Evolutionary conservation across 768 basidiomycete genomes (phyloP), one percentile per base, ranked within the genome.

Genomic region (Termitomyces sp.): DNA sequence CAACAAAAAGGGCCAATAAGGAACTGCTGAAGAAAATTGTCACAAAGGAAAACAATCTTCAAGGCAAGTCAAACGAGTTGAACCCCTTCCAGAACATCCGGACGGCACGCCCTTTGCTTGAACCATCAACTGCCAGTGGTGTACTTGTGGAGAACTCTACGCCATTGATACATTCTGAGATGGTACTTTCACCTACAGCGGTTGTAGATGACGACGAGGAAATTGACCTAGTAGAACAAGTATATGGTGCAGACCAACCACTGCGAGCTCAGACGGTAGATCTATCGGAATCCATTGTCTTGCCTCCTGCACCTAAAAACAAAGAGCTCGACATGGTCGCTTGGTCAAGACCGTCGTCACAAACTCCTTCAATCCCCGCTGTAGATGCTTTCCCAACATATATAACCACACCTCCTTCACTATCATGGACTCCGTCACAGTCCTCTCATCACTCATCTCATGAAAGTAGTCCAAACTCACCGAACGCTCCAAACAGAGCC

Each of bases 191-290:
- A 22, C 58, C 65, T 22, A 44, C 70, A 50, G 45, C 64, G 29
- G 46, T 65, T 34, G 56, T 69, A 20, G 58, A 69, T 49, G 83
- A 85, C 13, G 85, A 90, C 28, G 94, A 95, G 71, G 96, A 99
- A 73, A 87, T 99, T 62, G 97, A 99, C 70, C 79, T 99, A 6
- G 93, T 98, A 4, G 97, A 99, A 68, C 97, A 99, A 69, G 74
- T 98, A 0, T 98, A 94, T 62, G 96, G 96, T 15, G 72, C 82
- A 36, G 84, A 88, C 51, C 80, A 88, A 59, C 85, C 87, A 2
- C 77, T 95, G 18, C 82, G 85, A 34, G 86, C 85, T 52, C 77
- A 79, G 48, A 72, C 84, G 42, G 80, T 87, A n/a, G 88, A 96
- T 68, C 73, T 98, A 16, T 85, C 90, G 12, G 92, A 94, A 60